Evolutionary conservation across 1,139 yeast genomes (phyloP).

Genomic region (Blastobotrys apis): DNA sequence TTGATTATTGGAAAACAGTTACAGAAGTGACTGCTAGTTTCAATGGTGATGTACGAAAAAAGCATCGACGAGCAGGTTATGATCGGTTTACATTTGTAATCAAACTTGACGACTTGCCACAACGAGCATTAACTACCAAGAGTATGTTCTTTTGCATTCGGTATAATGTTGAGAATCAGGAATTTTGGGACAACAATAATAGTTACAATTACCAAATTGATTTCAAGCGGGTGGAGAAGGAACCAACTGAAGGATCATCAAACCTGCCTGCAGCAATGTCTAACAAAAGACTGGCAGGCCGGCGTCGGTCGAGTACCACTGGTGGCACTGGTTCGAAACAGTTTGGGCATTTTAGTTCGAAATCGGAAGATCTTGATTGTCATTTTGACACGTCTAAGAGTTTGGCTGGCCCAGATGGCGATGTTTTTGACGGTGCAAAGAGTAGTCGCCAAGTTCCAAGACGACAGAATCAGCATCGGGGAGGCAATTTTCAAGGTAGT

Average conservation of each 20-base stretch:
- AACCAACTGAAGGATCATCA: background rate
- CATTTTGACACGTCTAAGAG: background rate
- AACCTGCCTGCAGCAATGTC: background rate
- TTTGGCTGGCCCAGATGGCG: background rate
- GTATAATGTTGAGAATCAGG: conserved; percentile 47
- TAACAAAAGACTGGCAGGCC: background rate
- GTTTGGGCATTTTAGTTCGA: background rate
- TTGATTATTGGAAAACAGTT: conserved; percentile 69
- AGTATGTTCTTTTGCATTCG: conserved; percentile 53
- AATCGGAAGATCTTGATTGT: background rate
- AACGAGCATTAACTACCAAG: conserved; percentile 33
- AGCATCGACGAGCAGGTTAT: conserved; percentile 34
- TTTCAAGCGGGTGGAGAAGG: conserved; percentile 32
- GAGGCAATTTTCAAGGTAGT: too few relatives aligned
- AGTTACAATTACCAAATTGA: conserved; percentile 54
- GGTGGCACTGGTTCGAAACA: background rate
- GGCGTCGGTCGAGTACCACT: background rate
- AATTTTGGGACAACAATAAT: conserved; percentile 76
- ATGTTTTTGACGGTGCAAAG: too few relatives aligned
- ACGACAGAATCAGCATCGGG: too few relatives aligned
- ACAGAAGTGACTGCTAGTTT: conserved; percentile 64
- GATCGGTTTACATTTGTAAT: conserved; percentile 47
- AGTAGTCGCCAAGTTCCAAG: too few relatives aligned
- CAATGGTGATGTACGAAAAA: conserved; percentile 55
- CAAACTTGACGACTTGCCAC: conserved; percentile 37